Evolutionary conservation across 208 protist genomes (phyloP).

Genomic region (Crithidia bombi): DNA sequence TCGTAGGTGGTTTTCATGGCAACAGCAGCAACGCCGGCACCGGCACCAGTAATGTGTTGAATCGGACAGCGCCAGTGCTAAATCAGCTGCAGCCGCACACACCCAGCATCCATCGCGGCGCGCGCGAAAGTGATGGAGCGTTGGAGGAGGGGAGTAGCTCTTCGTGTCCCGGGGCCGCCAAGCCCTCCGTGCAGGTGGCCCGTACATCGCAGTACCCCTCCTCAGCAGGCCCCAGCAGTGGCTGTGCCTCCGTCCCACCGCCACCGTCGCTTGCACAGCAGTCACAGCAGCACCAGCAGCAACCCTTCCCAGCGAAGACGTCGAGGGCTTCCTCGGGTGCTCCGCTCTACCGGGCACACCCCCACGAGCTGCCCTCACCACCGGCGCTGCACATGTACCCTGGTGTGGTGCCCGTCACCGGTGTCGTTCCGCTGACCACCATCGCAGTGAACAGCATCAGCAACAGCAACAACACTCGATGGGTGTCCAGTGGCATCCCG

Average conservation of each 20-base stretch:
- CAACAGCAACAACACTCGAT: not conserved
- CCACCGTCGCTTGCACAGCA: not conserved
- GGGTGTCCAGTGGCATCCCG: constrained; percentile 5
- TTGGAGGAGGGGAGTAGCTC: not conserved
- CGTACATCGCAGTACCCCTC: not conserved
- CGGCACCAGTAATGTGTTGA: not conserved
- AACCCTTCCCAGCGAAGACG: not conserved
- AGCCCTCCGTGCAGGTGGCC: constrained; percentile 24
- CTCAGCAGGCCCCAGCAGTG: not conserved
- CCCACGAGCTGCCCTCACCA: constrained; percentile 28
- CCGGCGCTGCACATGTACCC: constrained; percentile 29
- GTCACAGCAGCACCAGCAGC: constrained; percentile 4
- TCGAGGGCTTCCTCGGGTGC: not conserved
- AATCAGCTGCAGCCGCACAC: constrained; percentile 32
- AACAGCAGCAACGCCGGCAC: not conserved
- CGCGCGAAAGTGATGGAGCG: not conserved
- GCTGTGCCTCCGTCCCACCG: not conserved
- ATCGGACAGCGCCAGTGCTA: not conserved
- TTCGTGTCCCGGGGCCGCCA: not conserved
- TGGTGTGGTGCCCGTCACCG: constrained; percentile 3
- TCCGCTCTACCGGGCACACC: constrained; percentile 14
- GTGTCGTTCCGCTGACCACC: not conserved
- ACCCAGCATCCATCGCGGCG: constrained; percentile 12
- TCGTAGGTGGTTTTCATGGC: too few relatives aligned
- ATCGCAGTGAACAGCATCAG: not conserved